Evolutionary conservation across 441 rosid species (phyloP).

Genomic region (Theobroma grandiflorum): DNA sequence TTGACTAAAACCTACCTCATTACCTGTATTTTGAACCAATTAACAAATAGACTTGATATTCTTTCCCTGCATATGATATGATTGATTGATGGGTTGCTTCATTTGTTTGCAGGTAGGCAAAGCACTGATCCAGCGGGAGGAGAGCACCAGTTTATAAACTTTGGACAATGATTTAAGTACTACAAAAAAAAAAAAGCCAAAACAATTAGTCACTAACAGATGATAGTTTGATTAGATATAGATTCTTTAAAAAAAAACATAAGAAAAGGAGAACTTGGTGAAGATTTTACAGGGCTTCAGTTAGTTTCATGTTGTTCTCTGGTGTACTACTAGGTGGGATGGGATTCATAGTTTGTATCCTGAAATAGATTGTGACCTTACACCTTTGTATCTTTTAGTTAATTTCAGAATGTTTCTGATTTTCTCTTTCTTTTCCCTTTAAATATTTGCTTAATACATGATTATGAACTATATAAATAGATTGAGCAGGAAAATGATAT

Average conservation of each 20-base stretch:
- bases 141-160: not conserved
- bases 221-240: not conserved
- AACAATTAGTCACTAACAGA: not conserved
- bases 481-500: too few species aligned
- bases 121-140: not conserved
- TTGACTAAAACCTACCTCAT: not conserved
- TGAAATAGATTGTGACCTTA: not conserved
- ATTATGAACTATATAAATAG: too few species aligned
- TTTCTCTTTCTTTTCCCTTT: not conserved
- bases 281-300: slow-evolving; percentile 19
- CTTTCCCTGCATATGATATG: not conserved
- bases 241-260: slow-evolving; percentile 10
- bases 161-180: slow-evolving; percentile 5
- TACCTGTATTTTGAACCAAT: not conserved
- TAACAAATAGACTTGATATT: not conserved
- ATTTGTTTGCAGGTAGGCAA: slow-evolving; percentile 5
- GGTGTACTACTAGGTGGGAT: not conserved
- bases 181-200: not conserved
- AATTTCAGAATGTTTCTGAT: not conserved
- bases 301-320: not conserved
- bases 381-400: not conserved
- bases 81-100: slow-evolving; percentile 17
- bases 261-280: slow-evolving; percentile 15
- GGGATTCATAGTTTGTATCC: not conserved
- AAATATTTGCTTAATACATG: too few species aligned